These are phyloP conservation scores for Stereum hirsutum DNA, from an alignment of 1,284 basidiomycete genomes.

Conservation along the genomic window DNA sequence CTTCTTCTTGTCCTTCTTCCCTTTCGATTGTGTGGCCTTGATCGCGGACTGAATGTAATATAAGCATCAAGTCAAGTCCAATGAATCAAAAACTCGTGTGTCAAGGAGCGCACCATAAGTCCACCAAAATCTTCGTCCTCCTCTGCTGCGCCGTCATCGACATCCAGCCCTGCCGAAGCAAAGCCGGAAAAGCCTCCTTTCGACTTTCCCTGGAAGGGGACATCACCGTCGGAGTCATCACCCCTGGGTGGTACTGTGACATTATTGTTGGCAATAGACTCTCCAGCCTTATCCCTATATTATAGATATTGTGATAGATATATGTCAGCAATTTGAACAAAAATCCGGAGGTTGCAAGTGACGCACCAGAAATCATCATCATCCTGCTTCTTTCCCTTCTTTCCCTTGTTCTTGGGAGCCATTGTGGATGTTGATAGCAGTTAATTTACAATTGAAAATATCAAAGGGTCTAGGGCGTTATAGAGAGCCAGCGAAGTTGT, in stretches of 20 bases:
- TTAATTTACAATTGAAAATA: too few species aligned
- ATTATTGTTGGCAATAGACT: conserved; percentile 42
- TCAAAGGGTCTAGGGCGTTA: too few species aligned
- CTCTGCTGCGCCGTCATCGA: conserved; percentile 41
- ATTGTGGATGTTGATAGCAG: conserved; percentile 30
- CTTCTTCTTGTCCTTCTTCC: conserved; percentile 53
- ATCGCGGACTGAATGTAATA: conserved; percentile 25
- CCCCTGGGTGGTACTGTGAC: conserved; percentile 22
- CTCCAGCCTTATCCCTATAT: conserved; percentile 59
- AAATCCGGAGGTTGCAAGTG: conserved; percentile 8
- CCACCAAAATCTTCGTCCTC: conserved; percentile 75
- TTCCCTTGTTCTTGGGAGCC: conserved; percentile 85
- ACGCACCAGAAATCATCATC: conserved; percentile 79
- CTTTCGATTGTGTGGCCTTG: conserved; percentile 43
- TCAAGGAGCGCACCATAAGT: conserved; percentile 58
- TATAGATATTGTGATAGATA: conserved; percentile 6
- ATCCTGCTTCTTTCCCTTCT: conserved; percentile 76
- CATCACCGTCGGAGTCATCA: conserved; percentile 35
- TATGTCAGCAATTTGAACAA: conserved; percentile 3
- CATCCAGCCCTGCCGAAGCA: conserved; percentile 38
- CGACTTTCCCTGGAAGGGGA: conserved; percentile 14
- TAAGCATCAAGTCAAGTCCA: conserved; percentile 5
- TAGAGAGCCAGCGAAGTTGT: too few species aligned
- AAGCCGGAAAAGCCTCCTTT: conserved; percentile 41
- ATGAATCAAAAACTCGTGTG: conserved; percentile 1